Base-by-base conservation (phyloP, 495 filamentous ascomycete species). In the Neurospora terricola region DNA sequence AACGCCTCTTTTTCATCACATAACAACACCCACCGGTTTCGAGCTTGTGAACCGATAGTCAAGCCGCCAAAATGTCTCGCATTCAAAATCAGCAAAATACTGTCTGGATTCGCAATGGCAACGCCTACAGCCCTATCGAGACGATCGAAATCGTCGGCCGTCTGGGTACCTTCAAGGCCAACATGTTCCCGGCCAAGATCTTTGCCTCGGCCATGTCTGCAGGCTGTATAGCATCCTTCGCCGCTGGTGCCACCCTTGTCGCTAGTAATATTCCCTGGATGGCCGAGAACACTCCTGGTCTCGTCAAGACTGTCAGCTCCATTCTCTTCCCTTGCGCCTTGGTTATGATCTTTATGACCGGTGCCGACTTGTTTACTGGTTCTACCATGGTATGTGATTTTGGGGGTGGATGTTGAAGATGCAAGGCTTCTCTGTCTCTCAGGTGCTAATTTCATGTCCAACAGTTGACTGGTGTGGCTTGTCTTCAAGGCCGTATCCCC, bases 261-360 rank as follows among this genome's bases (percentile, higher is more conserved):
- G 86, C 85, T 36, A 87, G 83, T 72, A 79, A 86, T 3, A 78
- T 87, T 1, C 86, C 88, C 1, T 91, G 89, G 89, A 89, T 86
- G 72, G 82, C 86, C 68, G 84, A 87, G 11, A 90, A 90, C 76
- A 88, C 88, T 7, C 84, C 86, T 0, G 88, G 89, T 2, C 78
- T 91, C 62, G 86, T 91, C 54, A 84, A 87, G 12, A 88, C 85
- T 2, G 83, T 90, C 69, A 79, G 82, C 34, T 86, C 87, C 2
- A 73, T 89, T 54, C 82, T 90, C 34, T 91, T 90, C 72, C 88
- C 88, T 1, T 84, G 87, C 62, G 88, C 88, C 3, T 79, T 90
- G 77, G 83, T 84, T 40, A 86, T 89, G 83, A 88, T 90, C 69
- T 83, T 90, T 14, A 76, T 90, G n/a, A 88, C 85, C 1, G 87